Conservation (phyloP, 345 rosid genomes). For the Lumnitzera littorea region DNA sequence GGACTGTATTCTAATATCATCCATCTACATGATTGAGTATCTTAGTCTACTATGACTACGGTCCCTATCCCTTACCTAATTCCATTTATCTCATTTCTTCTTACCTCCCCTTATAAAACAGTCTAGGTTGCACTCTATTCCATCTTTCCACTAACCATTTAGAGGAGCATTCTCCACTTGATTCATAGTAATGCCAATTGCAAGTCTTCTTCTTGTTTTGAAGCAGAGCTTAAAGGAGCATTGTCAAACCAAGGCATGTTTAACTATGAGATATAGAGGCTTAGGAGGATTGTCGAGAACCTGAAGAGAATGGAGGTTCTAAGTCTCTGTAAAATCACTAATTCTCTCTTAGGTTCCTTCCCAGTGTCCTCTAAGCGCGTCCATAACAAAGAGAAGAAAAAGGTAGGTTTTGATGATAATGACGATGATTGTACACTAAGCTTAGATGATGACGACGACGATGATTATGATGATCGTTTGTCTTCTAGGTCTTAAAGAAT, state of each 20-base stretch:
- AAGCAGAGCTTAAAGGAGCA: too few species aligned
- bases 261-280: constrained; percentile 64
- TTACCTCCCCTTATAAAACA: too few species aligned
- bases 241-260: constrained; percentile 19
- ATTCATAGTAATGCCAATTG: too few species aligned
- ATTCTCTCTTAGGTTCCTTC: constrained; percentile 32
- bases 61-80: too few species aligned
- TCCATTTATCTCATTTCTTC: too few species aligned
- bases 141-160: too few species aligned
- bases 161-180: too few species aligned
- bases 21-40: too few species aligned
- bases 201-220: too few species aligned
- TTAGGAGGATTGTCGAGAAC: constrained; percentile 73
- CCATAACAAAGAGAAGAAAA: constrained; percentile 33
- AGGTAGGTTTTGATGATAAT: constrained; percentile 30
- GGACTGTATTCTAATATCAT: too few species aligned
- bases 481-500: constrained; percentile 25
- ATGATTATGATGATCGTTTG: constrained; percentile 21
- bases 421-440: constrained; percentile 61
- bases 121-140: too few species aligned
- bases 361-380: constrained; percentile 12
- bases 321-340: constrained; percentile 54
- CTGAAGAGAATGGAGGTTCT: constrained; percentile 72
- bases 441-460: constrained; percentile 22
- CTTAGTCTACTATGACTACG: too few species aligned